A percentile compares a stretch with the other conserved stretches of the same genome.
phyloP scores from a whole-genome alignment of 2,329 filamentous ascomycete genomes.

The Zymoseptoria crescenta region DNA sequence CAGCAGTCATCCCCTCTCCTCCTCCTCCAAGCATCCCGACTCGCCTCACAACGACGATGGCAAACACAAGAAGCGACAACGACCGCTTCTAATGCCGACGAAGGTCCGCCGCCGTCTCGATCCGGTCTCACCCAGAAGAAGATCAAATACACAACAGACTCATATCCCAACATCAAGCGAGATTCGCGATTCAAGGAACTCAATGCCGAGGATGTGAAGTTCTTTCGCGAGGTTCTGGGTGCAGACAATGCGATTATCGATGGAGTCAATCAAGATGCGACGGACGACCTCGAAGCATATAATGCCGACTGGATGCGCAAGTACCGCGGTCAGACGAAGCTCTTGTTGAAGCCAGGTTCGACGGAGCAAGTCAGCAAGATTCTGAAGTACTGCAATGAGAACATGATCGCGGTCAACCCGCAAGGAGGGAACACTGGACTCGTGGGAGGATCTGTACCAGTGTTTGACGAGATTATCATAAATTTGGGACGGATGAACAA shows the following conservation, averaged over 20 bases:
- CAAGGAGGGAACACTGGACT: conserved; percentile 96
- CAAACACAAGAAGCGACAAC: conserved; percentile 26
- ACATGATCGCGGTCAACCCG: conserved; percentile 84
- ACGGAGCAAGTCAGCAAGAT: conserved; percentile 87
- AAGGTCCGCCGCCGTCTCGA: conserved; percentile 21
- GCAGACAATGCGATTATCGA: conserved; percentile 74
- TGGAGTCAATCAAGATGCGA: conserved; percentile 64
- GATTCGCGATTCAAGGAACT: conserved; percentile 67
- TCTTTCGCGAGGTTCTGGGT: conserved; percentile 76
- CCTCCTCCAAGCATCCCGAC: conserved; percentile 10
- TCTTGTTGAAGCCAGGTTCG: conserved; percentile 78
- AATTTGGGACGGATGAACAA: conserved; percentile 84
- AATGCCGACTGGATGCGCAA: conserved; percentile 99
- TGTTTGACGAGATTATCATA: conserved; percentile 97
- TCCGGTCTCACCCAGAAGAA: conserved; percentile 27
- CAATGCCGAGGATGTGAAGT: conserved; percentile 68
- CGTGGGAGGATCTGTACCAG: conserved; percentile 89
- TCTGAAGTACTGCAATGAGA: conserved; percentile 89
- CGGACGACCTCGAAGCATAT: conserved; percentile 79
- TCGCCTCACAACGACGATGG: conserved; percentile 22
- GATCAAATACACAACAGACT: conserved; percentile 75
- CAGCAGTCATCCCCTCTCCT: conserved; percentile 22
- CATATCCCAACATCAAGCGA: conserved; percentile 75
- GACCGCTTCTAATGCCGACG: conserved; percentile 25
- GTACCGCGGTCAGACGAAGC: conserved; percentile 79